A percentile compares a stretch with the other conserved stretches of the same genome.
Evolutionary conservation across 2,329 filamentous ascomycete genomes (phyloP).

Genomic region (Alternaria infectoria): DNA sequence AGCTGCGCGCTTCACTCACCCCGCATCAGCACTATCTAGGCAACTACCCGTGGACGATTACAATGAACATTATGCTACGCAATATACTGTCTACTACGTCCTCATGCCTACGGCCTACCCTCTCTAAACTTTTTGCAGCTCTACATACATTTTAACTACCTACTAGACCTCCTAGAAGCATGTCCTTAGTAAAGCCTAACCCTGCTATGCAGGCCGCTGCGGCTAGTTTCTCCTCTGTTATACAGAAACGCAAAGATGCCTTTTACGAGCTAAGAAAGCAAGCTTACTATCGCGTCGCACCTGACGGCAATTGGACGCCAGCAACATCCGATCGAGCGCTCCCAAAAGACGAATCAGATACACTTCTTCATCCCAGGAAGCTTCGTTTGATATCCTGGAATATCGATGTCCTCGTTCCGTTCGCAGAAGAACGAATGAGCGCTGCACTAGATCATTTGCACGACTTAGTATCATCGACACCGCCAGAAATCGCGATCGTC

Average conservation of each 20-base stretch:
- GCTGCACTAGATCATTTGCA: constrained; percentile 51
- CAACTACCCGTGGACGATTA: not conserved
- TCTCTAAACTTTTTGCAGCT: not conserved
- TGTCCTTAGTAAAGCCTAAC: not conserved
- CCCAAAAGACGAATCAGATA: not conserved
- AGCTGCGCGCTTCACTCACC: not conserved
- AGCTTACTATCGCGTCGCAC: not conserved
- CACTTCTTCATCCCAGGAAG: constrained; percentile 5
- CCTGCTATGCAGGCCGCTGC: not conserved
- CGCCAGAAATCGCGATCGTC: constrained; percentile 40
- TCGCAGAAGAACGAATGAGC: constrained; percentile 49
- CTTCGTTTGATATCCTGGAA: constrained; percentile 55
- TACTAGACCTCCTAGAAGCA: not conserved
- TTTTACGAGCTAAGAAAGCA: constrained; percentile 26
- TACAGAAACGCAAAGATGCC: not conserved
- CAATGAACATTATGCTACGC: not conserved
- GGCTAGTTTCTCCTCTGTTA: not conserved
- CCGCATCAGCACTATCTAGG: not conserved
- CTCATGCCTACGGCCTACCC: not conserved
- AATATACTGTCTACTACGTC: not conserved
- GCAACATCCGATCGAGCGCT: not conserved
- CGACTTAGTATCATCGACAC: constrained; percentile 28
- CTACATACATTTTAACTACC: not conserved
- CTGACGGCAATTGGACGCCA: not conserved
- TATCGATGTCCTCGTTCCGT: constrained; percentile 55